A percentile compares a stretch with the other conserved stretches of the same genome.
These are phyloP conservation scores for Agaricus blazei DNA, from an alignment of 768 basidiomycete species.

Conservation along the genomic window DNA sequence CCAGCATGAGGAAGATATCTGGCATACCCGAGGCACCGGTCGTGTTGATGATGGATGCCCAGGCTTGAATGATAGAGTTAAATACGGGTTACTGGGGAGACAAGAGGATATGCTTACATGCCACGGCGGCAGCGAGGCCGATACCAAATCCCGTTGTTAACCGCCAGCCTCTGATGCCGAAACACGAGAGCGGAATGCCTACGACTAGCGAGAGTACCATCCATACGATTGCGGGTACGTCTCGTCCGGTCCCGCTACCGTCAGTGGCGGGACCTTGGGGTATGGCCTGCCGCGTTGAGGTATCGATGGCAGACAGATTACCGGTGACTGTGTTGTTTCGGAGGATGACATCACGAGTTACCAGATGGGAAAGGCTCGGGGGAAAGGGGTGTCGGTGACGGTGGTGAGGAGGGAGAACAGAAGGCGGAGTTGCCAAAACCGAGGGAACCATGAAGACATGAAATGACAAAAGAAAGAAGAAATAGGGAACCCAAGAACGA, in stretches of 20 bases:
- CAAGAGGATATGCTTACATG: conserved; percentile 26
- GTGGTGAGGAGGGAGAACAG: neutral
- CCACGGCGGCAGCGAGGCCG: conserved; percentile 45
- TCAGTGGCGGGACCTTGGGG: conserved; percentile 55
- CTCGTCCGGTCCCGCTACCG: conserved; percentile 46
- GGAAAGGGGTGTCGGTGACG: neutral
- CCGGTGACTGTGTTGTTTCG: conserved; percentile 30
- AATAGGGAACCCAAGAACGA: neutral
- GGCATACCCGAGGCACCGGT: conserved; percentile 41
- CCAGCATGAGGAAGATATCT: conserved; percentile 45
- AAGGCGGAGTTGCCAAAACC: neutral
- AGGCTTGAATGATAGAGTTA: conserved; percentile 33
- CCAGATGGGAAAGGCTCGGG: neutral
- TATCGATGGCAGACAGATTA: conserved; percentile 37
- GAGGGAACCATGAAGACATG: neutral
- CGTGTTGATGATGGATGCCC: conserved; percentile 60
- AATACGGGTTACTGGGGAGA: neutral
- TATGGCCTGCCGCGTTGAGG: conserved; percentile 35
- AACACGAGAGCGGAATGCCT: conserved; percentile 50
- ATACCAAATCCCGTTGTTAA: conserved; percentile 50
- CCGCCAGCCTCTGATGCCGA: conserved; percentile 54
- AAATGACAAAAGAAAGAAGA: neutral
- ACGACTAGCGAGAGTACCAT: conserved; percentile 44
- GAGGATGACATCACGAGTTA: conserved; percentile 6
- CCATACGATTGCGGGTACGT: conserved; percentile 51